A percentile compares a stretch with the other conserved stretches of the same genome.
phyloP scores from a whole-genome alignment of 495 filamentous ascomycete species.

The Aspergillus sclerotiicarbonarius region DNA sequence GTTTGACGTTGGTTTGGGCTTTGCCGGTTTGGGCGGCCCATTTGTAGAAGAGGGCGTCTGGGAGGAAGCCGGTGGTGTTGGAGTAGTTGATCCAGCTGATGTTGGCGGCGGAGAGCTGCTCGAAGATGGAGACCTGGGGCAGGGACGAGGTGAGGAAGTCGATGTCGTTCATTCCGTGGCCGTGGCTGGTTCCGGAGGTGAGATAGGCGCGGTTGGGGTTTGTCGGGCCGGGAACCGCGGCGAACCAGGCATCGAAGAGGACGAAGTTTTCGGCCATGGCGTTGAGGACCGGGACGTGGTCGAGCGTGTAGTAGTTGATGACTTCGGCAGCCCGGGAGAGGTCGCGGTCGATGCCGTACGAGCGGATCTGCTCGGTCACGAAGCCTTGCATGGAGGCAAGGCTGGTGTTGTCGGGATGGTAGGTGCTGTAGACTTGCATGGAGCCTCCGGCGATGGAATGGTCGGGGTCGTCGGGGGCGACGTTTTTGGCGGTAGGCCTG shows the following conservation, averaged over 20 bases:
- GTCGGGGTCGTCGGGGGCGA: slow-evolving; percentile 46
- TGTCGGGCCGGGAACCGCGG: slow-evolving; percentile 46
- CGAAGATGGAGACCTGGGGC: slow-evolving; percentile 48
- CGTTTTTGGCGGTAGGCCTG: slow-evolving; percentile 28
- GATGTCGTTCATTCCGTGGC: slow-evolving; percentile 47
- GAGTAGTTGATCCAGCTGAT: slow-evolving; percentile 53
- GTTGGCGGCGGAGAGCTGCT: slow-evolving; percentile 41
- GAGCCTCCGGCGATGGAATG: slow-evolving; percentile 49
- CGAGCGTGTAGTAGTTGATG: slow-evolving; percentile 50
- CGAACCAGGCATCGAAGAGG: slow-evolving; percentile 51
- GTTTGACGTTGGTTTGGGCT: slow-evolving; percentile 30
- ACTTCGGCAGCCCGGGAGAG: slow-evolving; percentile 41
- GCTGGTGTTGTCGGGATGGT: slow-evolving; percentile 32
- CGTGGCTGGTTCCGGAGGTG: slow-evolving; percentile 48
- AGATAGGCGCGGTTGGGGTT: slow-evolving; percentile 51
- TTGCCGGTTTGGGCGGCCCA: slow-evolving; percentile 40
- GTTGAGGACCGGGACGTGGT: slow-evolving; percentile 44
- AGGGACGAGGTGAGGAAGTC: slow-evolving; percentile 41
- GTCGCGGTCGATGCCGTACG: slow-evolving; percentile 32
- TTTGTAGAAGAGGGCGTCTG: slow-evolving; percentile 37
- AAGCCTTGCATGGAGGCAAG: slow-evolving; percentile 40
- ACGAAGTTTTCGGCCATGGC: slow-evolving; percentile 49
- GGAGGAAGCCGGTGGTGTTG: slow-evolving; percentile 38
- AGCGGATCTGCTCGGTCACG: slow-evolving; percentile 43
- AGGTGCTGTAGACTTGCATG: slow-evolving; percentile 47